Evolutionary conservation across 2,329 filamentous ascomycete genomes (phyloP).

Genomic region (Calonectria pauciramosa): DNA sequence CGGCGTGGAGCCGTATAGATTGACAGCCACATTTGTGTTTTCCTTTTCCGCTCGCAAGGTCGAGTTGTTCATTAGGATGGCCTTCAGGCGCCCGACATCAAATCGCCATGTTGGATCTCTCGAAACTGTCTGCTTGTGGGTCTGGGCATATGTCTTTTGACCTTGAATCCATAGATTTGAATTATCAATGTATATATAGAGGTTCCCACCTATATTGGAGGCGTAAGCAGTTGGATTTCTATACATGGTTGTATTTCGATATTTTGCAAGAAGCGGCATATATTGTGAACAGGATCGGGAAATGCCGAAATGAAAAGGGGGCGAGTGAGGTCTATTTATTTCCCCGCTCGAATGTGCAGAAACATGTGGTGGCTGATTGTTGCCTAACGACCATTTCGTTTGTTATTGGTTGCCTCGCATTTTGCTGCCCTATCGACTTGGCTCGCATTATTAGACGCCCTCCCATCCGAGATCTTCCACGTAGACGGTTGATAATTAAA

Average conservation of each 20-base stretch:
- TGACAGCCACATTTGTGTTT: neutral
- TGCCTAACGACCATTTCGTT: neutral
- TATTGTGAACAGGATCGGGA: neutral
- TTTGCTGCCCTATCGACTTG: neutral
- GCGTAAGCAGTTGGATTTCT: neutral
- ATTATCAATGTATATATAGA: slow-evolving; percentile 15
- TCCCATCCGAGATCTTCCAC: neutral
- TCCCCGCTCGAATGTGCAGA: neutral
- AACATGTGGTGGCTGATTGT: neutral
- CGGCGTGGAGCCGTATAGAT: neutral
- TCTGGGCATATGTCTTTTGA: slow-evolving; percentile 4
- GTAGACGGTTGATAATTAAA: neutral
- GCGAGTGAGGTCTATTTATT: neutral
- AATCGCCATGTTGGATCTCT: slow-evolving; percentile 22
- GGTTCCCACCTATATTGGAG: neutral
- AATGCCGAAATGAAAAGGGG: neutral
- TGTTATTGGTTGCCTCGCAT: neutral
- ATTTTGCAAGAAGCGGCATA: neutral
- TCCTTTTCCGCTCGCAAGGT: neutral
- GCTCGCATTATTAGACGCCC: neutral
- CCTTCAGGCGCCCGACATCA: neutral
- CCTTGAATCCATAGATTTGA: slow-evolving; percentile 16
- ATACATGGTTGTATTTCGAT: neutral
- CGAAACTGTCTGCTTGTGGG: neutral
- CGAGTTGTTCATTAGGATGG: neutral